Conservation (phyloP, 306 rosid genomes). For the Begonia masoniana region DNA sequence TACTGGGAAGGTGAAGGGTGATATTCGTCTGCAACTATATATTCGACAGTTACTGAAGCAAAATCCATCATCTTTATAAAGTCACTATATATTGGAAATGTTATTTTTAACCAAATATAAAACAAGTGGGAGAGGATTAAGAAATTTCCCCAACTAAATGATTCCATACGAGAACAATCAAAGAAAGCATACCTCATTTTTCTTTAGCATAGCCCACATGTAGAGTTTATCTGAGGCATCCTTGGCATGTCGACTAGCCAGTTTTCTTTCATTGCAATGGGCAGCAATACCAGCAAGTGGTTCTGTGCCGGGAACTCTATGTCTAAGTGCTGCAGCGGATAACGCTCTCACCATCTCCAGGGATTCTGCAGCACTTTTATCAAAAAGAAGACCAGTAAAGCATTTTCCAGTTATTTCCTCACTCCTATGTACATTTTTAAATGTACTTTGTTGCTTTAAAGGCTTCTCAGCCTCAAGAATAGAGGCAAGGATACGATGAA, state of each 20-base stretch:
- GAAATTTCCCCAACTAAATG: no score
- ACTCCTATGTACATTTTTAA: constrained; percentile 18
- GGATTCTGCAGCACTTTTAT: constrained; percentile 59
- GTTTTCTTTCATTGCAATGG: constrained; percentile 63
- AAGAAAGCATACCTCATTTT: constrained; percentile 35
- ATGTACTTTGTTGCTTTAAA: constrained; percentile 26
- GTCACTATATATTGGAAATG: no score
- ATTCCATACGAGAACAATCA: no score
- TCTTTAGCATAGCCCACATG: constrained; percentile 67
- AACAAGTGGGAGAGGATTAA: not conserved
- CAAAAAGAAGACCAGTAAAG: constrained; percentile 61
- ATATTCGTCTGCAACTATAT: no score
- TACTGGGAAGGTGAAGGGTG: no score
- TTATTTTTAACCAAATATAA: not conserved
- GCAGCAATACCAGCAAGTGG: constrained; percentile 47
- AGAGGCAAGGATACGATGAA: constrained; percentile 77
- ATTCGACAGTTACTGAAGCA: no score
- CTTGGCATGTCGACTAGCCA: constrained; percentile 56
- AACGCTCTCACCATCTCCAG: constrained; percentile 46
- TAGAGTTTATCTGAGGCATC: constrained; percentile 76
- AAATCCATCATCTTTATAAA: no score
- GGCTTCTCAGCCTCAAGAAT: constrained; percentile 69
- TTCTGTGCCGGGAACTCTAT: constrained; percentile 40
- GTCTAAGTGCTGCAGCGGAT: constrained; percentile 53
- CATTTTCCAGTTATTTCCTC: constrained; percentile 27